These are phyloP conservation scores for Rhodocollybia butyracea DNA, from an alignment of 768 basidiomycete species.

Conservation along the genomic window DNA sequence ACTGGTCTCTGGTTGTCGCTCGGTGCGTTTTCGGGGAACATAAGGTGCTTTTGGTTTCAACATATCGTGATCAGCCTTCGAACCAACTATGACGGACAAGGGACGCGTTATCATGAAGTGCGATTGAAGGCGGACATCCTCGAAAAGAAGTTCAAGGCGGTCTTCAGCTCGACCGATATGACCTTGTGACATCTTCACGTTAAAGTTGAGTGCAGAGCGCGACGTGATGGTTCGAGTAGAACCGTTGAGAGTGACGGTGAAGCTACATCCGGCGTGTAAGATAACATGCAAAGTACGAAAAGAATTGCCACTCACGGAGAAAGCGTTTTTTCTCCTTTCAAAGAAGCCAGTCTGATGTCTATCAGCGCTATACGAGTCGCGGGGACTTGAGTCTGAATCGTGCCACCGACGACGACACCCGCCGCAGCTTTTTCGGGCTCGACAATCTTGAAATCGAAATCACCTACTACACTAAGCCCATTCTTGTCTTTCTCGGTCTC, in stretches of 20 bases:
- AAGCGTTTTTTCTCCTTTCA: background rate
- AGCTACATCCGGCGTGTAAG: background rate
- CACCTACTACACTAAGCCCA: constrained; percentile 26
- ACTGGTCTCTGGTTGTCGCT: constrained; percentile 27
- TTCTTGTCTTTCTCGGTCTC: constrained; percentile 32
- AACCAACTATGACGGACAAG: constrained; percentile 43
- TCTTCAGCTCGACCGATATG: constrained; percentile 47
- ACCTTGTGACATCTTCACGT: constrained; percentile 15
- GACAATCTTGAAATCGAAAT: constrained; percentile 35
- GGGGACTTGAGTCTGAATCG: constrained; percentile 2
- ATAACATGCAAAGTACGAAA: background rate
- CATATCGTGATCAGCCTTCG: constrained; percentile 39
- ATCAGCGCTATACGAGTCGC: background rate
- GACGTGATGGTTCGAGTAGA: background rate
- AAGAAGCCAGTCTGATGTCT: constrained; percentile 1
- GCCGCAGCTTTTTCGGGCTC: constrained; percentile 15
- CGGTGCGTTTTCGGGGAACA: constrained; percentile 31
- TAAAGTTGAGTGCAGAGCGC: constrained; percentile 2
- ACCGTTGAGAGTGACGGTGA: background rate
- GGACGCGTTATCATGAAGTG: constrained; percentile 47
- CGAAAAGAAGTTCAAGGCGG: constrained; percentile 49
- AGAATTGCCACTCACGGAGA: constrained; percentile 2
- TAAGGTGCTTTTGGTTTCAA: constrained; percentile 47
- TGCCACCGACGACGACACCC: background rate
- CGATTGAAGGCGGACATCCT: constrained; percentile 39